phyloP scores from a whole-genome alignment of 768 basidiomycete genomes.

The Mycena latifolia region DNA sequence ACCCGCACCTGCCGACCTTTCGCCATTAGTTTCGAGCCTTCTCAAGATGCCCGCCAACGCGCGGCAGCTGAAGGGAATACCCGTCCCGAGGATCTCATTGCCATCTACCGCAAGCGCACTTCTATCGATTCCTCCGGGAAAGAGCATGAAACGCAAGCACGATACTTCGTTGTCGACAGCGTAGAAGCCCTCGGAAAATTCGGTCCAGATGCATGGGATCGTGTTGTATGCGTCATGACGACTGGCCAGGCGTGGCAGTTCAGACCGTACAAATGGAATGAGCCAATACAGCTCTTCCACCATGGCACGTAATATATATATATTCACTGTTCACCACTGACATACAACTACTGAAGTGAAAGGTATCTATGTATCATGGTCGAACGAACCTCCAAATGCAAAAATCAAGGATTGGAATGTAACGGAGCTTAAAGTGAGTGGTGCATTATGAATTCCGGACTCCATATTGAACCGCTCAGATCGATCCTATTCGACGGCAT shows the following conservation, averaged over 20 bases:
- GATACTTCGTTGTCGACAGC: slow-evolving; percentile 92
- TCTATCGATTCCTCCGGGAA: slow-evolving; percentile 74
- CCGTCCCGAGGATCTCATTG: slow-evolving; percentile 84
- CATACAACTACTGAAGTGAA: slow-evolving; percentile 74
- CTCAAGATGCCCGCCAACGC: slow-evolving; percentile 79
- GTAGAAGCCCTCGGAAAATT: slow-evolving; percentile 95
- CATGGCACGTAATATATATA: slow-evolving; percentile 69
- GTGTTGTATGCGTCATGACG: slow-evolving; percentile 97
- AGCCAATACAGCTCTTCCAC: slow-evolving; percentile 92
- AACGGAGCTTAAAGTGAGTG: slow-evolving; percentile 85
- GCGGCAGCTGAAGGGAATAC: slow-evolving; percentile 78
- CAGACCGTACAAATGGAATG: slow-evolving; percentile 95
- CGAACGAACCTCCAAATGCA: slow-evolving; percentile 89
- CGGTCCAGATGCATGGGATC: slow-evolving; percentile 93
- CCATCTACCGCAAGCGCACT: slow-evolving; percentile 90
- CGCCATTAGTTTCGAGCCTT: slow-evolving; percentile 72
- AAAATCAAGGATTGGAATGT: slow-evolving; percentile 98
- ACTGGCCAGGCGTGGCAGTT: slow-evolving; percentile 99
- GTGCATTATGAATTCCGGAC: background rate
- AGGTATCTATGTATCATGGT: slow-evolving; percentile 95
- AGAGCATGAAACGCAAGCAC: slow-evolving; percentile 66
- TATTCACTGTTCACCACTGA: slow-evolving; percentile 8
- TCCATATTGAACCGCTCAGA: slow-evolving; percentile 58
- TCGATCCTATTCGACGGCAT: slow-evolving; percentile 91
- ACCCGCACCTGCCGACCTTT: background rate